Conservation (phyloP, 352 stramenopile species). For the Globisporangium uncinulatum region DNA sequence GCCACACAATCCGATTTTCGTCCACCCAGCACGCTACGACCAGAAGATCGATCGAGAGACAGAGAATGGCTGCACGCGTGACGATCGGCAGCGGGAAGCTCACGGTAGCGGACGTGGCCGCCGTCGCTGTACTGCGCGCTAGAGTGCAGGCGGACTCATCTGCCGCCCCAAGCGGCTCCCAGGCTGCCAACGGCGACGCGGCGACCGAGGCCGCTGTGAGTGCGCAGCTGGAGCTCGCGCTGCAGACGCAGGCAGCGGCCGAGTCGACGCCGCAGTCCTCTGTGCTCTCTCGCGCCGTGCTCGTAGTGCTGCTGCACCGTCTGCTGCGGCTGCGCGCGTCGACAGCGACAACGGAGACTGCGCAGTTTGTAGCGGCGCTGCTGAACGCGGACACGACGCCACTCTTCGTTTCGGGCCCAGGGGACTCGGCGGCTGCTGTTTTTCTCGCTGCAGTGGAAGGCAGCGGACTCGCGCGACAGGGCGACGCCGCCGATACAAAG, state of each 20-base stretch:
- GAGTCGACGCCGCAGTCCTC: slow-evolving; percentile 3
- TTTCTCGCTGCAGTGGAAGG: slow-evolving; percentile 26
- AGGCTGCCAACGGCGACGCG: slow-evolving; percentile 2
- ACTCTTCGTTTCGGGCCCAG: slow-evolving; percentile 17
- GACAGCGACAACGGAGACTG: slow-evolving; percentile 21
- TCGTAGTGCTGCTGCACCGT: slow-evolving; percentile 23
- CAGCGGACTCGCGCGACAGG: slow-evolving; percentile 19
- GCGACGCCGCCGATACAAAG: not conserved
- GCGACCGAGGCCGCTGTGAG: slow-evolving; percentile 11
- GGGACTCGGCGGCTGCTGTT: slow-evolving; percentile 19
- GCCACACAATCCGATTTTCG: slow-evolving; percentile 1
- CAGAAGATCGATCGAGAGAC: not conserved
- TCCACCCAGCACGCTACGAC: not conserved
- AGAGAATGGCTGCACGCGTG: slow-evolving; percentile 29
- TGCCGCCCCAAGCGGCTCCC: not conserved
- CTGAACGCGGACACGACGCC: slow-evolving; percentile 60
- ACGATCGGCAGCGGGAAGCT: slow-evolving; percentile 51
- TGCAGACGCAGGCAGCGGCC: slow-evolving; percentile 6
- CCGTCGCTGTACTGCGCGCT: slow-evolving; percentile 44
- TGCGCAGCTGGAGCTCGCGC: slow-evolving; percentile 9
- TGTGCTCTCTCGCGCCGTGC: slow-evolving; percentile 18
- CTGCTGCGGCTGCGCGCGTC: slow-evolving; percentile 21
- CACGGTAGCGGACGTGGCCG: slow-evolving; percentile 49
- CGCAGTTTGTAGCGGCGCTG: slow-evolving; percentile 39
- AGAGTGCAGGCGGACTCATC: slow-evolving; percentile 30